Percentiles rank a stretch among this genome's conserved stretches.
These are phyloP conservation scores for Colletotrichum graminicola DNA, from an alignment of 2,329 filamentous ascomycete species.

Conservation along the genomic window DNA sequence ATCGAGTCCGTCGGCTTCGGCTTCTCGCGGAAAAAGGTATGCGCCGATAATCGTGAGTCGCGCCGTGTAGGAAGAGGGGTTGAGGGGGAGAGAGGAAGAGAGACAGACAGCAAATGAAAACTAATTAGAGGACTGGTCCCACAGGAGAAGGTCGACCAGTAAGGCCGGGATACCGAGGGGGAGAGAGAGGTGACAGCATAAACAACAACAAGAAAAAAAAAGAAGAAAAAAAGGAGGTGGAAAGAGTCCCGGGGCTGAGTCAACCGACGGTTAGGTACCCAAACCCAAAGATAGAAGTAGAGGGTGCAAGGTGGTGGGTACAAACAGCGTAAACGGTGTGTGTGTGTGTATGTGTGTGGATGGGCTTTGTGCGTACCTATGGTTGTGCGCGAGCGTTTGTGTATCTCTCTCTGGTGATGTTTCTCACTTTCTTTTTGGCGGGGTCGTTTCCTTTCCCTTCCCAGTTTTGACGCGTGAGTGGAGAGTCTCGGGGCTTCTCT, in stretches of 20 bases:
- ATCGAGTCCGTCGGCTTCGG: slow-evolving; percentile 13
- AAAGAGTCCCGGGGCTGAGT: slow-evolving; percentile 14
- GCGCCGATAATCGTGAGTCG: slow-evolving; percentile 2
- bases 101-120: background rate
- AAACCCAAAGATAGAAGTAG: background rate
- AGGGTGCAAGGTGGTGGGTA: slow-evolving; percentile 19
- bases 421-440: slow-evolving; percentile 40
- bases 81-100: background rate
- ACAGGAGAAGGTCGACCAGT: slow-evolving; percentile 8
- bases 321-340: background rate
- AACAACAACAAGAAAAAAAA: background rate
- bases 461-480: slow-evolving; percentile 36
- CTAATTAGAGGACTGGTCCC: background rate
- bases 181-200: background rate
- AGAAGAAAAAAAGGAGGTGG: background rate
- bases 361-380: background rate
- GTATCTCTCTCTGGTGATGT: slow-evolving; percentile 38
- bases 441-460: slow-evolving; percentile 35
- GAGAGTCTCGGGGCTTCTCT: slow-evolving; percentile 1
- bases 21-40: background rate
- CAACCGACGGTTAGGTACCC: slow-evolving; percentile 7
- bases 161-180: background rate
- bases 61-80: background rate
- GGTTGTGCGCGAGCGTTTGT: slow-evolving; percentile 4
- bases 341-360: background rate